A percentile compares a stretch with the other conserved stretches of the same genome.
Conservation (phyloP, 2,329 filamentous ascomycete genomes). For the Thyridium curvatum region DNA sequence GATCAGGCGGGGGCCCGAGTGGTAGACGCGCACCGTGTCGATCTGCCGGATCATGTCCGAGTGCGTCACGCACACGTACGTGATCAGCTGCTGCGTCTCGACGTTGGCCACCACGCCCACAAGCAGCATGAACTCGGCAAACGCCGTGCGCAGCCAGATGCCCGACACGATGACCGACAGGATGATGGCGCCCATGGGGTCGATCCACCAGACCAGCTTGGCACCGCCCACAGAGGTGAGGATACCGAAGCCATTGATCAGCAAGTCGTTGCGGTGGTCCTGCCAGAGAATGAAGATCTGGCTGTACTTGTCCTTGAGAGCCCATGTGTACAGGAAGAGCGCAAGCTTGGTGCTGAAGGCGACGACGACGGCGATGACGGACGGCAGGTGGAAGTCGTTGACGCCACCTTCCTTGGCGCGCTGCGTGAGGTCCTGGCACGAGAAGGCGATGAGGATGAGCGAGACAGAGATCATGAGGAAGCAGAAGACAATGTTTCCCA, state of each 20-base stretch:
- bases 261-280: conserved; percentile 94
- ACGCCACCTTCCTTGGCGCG: conserved; percentile 40
- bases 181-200: conserved; percentile 84
- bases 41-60: conserved; percentile 75
- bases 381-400: conserved; percentile 70
- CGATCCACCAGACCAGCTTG: conserved; percentile 90
- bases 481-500: conserved; percentile 93
- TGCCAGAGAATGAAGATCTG: conserved; percentile 93
- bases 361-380: conserved; percentile 75
- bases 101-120: conserved; percentile 85
- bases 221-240: conserved; percentile 85
- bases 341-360: conserved; percentile 80
- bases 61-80: conserved; percentile 93
- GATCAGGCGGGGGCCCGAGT: conserved; percentile 80
- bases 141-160: conserved; percentile 82
- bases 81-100: conserved; percentile 86
- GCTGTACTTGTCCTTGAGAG: conserved; percentile 82
- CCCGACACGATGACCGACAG: conserved; percentile 71
- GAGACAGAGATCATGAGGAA: conserved; percentile 94
- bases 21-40: conserved; percentile 92
- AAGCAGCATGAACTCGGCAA: conserved; percentile 81
- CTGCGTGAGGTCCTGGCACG: conserved; percentile 60
- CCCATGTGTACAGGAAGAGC: conserved; percentile 90
- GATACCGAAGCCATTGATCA: conserved; percentile 92
- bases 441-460: conserved; percentile 86